Base-by-base conservation (phyloP, 371 early-diverging fungal species). In the Mucor irregularis region DNA sequence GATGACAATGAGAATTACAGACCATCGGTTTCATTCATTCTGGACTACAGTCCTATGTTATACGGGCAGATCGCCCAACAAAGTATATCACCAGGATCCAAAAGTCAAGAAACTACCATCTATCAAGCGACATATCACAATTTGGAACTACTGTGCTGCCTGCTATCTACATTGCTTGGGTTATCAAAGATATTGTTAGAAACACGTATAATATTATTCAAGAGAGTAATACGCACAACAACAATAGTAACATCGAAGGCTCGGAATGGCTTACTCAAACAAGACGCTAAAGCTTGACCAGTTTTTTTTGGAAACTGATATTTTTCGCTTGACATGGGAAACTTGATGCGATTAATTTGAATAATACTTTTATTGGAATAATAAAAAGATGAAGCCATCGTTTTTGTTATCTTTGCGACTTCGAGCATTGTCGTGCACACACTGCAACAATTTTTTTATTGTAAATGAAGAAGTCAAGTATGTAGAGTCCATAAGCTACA, bases 201-300 rank as follows among this genome's bases (percentile, higher is more conserved):
- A 55, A 47, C 39, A 55, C 39, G 39, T 37, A 46, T 28, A 38
- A 46, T 55, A 46, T 37, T 55, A 47, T 55, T 55, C 38, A 47
- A 55, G 47, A 55, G 47, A 47, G 47, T 24, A 37, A 55, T 58
- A 45, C 19, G 37, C 46, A 58, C 58, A 37, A 46, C 51, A 49
- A 51, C 58, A 51, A 50, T 37, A 58, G 58, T 43, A 49, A 45
- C 45, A 58, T 49, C 34, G 43, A 48, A 55, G 39, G 49, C 21
- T 49, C 56, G 33, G 56, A 48, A 56, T 56, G 56, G 56, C 49
- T 56, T 48, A 54, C 46, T 37, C 54, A 56, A 48, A n/a, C n/a
- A n/a, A n/a, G n/a, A n/a, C n/a, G n/a, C n/a, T n/a, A n/a, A n/a
- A n/a, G n/a, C n/a, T n/a, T n/a, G n/a, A n/a, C n/a, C n/a, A n/a